Base-by-base conservation (phyloP, 2,329 filamentous ascomycete species). In the Trichophyton rubrum region DNA sequence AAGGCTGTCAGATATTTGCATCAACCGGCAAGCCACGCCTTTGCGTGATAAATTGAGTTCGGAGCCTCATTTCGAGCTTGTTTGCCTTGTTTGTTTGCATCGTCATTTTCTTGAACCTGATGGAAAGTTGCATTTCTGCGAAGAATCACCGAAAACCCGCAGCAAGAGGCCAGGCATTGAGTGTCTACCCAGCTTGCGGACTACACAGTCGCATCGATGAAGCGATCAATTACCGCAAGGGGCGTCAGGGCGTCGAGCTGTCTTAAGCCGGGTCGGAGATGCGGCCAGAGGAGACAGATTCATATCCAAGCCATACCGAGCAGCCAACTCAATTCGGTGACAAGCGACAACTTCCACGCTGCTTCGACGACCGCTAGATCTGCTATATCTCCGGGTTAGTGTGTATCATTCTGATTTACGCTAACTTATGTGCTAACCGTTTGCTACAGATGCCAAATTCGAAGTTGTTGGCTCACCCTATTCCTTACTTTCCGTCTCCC, bases 401-500 rank as follows among this genome's bases (percentile, higher is more conserved):
- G 24, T 49, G 4, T 27, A 3, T 15, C 41, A 1, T 35, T 3
- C 17, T n/a, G 9, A 8, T 59, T 33, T 35, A 17, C 33, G 24
- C 15, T 13, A 35, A 7, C 13, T 13, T 4, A 3, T 49, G 9
- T 5, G 24, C 41, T 59, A 30, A 33, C n/a, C 20, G 2, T 5
- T 13, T n/a, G 22, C 33, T 33, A 41, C 59, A 96, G 93, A 97
- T 82, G 93, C 93, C 60, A 85, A 86, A 61, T 99, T 99, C 74
- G 90, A 97, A 74, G 90, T 97, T 56, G 79, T 99, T 65, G 93
- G 93, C 64, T 84, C 89, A 24, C 90, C 92, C 1, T 93, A 93
- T 74, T 97, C 93, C 60, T 84, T 99, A 65, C 85, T 99, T 67
- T 96, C 92, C 22, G 91, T 96, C 65, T 89, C 87, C 6, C 83